These are phyloP conservation scores for Komagataella pseudopastoris DNA, from an alignment of 805 yeast genomes.

Conservation along the genomic window DNA sequence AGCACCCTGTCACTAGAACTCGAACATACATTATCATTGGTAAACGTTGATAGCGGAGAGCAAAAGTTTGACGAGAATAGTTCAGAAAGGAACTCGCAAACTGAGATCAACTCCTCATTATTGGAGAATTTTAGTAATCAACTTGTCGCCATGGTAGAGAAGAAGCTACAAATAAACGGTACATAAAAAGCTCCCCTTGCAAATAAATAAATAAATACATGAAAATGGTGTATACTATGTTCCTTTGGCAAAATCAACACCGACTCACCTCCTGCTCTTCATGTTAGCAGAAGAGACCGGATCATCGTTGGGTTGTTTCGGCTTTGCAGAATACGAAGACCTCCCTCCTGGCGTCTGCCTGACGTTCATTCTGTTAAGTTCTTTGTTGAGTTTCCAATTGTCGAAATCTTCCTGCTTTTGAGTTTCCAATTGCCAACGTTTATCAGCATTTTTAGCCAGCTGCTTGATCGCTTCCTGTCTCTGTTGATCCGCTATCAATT, in stretches of 20 bases:
- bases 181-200: not conserved
- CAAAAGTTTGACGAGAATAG: not conserved
- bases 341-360: not conserved
- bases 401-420: not conserved
- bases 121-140: not conserved
- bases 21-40: not conserved
- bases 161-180: not conserved
- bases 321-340: not conserved
- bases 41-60: not conserved
- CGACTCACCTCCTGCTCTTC: conserved; percentile 14
- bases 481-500: conserved; percentile 41
- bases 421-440: conserved; percentile 9
- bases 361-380: conserved; percentile 1
- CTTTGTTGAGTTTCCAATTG: conserved; percentile 1
- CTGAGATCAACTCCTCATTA: not conserved
- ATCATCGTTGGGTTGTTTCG: not conserved
- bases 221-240: not conserved
- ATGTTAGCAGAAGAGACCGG: conserved; percentile 23
- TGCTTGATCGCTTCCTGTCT: conserved; percentile 24
- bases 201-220: not conserved
- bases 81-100: not conserved
- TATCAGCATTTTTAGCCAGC: conserved; percentile 10
- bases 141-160: not conserved
- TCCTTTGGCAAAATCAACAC: not conserved
- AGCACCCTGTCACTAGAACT: not conserved